phyloP scores from a whole-genome alignment of 148 eudicot genomes.

The Rheum nobile region DNA sequence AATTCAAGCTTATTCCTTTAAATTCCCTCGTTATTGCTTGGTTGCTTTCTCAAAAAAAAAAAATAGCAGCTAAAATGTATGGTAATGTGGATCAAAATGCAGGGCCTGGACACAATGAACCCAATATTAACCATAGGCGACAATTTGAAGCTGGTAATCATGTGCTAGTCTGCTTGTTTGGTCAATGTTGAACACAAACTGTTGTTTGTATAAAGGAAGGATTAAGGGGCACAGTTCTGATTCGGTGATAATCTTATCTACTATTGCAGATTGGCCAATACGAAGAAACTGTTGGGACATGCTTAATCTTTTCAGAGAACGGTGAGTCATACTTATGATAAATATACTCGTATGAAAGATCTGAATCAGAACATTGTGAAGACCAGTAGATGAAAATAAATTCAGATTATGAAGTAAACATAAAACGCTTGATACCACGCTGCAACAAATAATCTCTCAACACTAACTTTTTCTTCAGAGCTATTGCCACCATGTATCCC shows the following conservation, averaged over 20 bases:
- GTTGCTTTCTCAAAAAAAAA: background rate
- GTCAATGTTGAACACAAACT: background rate
- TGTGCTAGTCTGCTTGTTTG: background rate
- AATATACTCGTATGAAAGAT: background rate
- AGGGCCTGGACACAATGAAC: constrained; percentile 74
- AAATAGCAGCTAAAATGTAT: background rate
- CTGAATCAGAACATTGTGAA: background rate
- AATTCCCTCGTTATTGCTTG: no score
- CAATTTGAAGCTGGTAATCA: constrained; percentile 56
- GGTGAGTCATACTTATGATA: constrained; percentile 22
- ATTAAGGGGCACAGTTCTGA: no score
- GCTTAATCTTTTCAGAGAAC: constrained; percentile 55
- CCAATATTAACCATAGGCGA: constrained; percentile 51
- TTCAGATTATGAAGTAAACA: no score
- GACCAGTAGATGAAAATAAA: no score
- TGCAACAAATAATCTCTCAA: no score
- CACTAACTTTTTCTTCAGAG: background rate
- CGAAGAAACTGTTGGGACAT: constrained; percentile 79
- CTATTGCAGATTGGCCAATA: constrained; percentile 72
- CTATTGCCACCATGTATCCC: background rate
- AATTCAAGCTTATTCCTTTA: background rate
- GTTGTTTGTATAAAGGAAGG: background rate
- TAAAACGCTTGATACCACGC: no score
- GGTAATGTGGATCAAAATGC: constrained; percentile 20
- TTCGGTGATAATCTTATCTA: no score